Conservation (phyloP, 2,329 filamentous ascomycete species). For the Colletotrichum liaoningense region DNA sequence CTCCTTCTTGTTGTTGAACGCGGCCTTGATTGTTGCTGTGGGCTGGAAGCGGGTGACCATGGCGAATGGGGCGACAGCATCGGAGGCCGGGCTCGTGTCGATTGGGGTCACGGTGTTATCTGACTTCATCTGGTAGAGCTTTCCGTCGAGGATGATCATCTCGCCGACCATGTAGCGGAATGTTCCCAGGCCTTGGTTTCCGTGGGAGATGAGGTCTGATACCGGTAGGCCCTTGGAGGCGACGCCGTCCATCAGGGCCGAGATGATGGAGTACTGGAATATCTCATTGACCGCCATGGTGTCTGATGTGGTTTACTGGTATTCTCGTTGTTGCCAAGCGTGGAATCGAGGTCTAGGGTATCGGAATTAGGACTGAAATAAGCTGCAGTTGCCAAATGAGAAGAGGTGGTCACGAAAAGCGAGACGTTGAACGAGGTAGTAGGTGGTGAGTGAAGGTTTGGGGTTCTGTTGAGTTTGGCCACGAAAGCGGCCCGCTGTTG, state of each 20-base stretch:
- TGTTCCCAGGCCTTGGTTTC: constrained; percentile 49
- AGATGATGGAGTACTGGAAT: constrained; percentile 49
- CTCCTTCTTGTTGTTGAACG: constrained; percentile 42
- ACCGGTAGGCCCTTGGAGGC: constrained; percentile 46
- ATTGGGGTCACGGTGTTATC: constrained; percentile 44
- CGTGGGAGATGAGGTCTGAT: constrained; percentile 42
- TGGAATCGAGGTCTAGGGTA: no score
- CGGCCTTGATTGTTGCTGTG: constrained; percentile 32
- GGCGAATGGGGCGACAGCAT: constrained; percentile 47
- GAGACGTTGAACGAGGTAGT: neutral
- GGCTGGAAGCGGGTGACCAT: constrained; percentile 46
- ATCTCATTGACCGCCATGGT: constrained; percentile 47
- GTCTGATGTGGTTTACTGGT: neutral
- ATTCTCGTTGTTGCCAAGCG: no score
- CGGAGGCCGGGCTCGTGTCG: constrained; percentile 33
- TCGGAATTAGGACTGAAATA: no score
- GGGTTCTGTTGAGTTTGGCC: neutral
- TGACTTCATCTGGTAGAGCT: constrained; percentile 48
- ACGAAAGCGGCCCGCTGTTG: neutral
- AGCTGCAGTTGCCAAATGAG: neutral
- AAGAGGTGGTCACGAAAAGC: neutral
- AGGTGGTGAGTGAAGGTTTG: neutral
- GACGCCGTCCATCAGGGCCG: constrained; percentile 49
- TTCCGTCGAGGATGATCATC: constrained; percentile 48
- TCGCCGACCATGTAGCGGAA: constrained; percentile 48